Evolutionary conservation across 2,329 filamentous ascomycete species (phyloP).

Genomic region (Penicillium polonicum): DNA sequence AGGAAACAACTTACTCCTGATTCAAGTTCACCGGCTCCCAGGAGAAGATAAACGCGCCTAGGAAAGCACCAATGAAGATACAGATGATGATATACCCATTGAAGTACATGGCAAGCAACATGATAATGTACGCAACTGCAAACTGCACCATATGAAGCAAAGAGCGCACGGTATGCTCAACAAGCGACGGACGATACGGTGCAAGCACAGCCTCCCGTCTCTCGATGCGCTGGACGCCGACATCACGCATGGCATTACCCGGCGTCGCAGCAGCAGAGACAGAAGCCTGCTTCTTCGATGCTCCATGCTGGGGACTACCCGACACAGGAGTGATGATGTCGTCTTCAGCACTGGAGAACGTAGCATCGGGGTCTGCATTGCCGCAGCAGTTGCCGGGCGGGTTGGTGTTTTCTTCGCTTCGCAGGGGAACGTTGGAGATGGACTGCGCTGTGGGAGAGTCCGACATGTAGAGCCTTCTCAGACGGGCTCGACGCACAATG

Average conservation of each 20-base stretch:
- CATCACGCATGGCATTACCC: neutral
- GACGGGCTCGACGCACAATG: conserved; percentile 55
- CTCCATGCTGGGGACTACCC: neutral
- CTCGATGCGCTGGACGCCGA: neutral
- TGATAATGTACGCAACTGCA: conserved; percentile 73
- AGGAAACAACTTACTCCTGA: conserved; percentile 1
- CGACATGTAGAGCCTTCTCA: conserved; percentile 22
- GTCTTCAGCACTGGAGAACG: neutral
- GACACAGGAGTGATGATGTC: neutral
- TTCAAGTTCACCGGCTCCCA: conserved; percentile 55
- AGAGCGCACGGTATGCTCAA: conserved; percentile 67
- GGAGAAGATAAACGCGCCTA: conserved; percentile 71
- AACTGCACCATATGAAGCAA: conserved; percentile 70
- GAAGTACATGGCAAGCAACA: conserved; percentile 66
- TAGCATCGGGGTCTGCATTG: neutral
- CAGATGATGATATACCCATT: conserved; percentile 76
- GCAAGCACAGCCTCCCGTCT: neutral
- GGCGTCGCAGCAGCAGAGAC: neutral
- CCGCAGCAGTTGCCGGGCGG: neutral
- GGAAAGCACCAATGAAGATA: conserved; percentile 72
- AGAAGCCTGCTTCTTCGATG: neutral
- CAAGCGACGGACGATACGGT: conserved; percentile 56
- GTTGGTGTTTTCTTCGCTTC: neutral
- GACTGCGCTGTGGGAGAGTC: neutral
- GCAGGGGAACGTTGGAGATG: neutral